Base-by-base conservation (phyloP, 225 moss, liverwort and hornwort species). In the Pseudisothecium myosuroides region DNA sequence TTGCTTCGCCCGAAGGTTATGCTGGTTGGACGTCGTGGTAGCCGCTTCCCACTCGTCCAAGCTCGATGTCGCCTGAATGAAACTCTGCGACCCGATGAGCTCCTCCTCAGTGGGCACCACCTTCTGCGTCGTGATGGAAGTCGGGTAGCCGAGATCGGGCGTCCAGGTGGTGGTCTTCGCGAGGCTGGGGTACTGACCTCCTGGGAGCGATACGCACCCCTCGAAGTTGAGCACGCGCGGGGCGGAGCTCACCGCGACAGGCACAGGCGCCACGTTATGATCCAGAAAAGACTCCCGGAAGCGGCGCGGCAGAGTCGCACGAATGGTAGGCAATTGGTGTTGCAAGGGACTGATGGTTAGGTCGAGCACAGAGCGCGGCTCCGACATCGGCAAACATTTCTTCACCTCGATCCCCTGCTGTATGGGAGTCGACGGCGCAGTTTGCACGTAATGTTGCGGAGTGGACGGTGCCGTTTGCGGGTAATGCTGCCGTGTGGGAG, bases 291-390 rank as follows among this genome's bases (percentile, higher is more conserved):
- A 92, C 88, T 93, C 92, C 29, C 92, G 87, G 58, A 96, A 95
- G 26, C 94, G 93, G 63, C 94, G 94, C 58, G 92, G 94, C 52
- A 96, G 79, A 37, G 91, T 89, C 17, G 94, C 89, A 8, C 96
- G 95, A 64, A 89, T 88, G 21, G 90, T 94, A 23, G 92, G 91
- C 62, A 93, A 92, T 90, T 92, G 90, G 62, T 90, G 90, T 64
- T 91, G 91, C 90, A 91, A 87, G 34, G 97, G 97, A 81, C 97
- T 97, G 65, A 93, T 94, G 34, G 96, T 92, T 47, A 96, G 91
- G 89, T 96, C 97, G 39, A 95, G 85, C 80, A 96, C 95, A 5
- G 97, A 95, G 67, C 95, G 90, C 21, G 97, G 96, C 85, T 96
- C 97, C 43, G 90, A 90, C 88, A 92, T 63, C 5, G 93, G 90